Percentiles rank a stretch among this genome's conserved stretches.
Evolutionary conservation across 257 asterid genomes (phyloP).

Genomic region (Solanum pinnatisectum): DNA sequence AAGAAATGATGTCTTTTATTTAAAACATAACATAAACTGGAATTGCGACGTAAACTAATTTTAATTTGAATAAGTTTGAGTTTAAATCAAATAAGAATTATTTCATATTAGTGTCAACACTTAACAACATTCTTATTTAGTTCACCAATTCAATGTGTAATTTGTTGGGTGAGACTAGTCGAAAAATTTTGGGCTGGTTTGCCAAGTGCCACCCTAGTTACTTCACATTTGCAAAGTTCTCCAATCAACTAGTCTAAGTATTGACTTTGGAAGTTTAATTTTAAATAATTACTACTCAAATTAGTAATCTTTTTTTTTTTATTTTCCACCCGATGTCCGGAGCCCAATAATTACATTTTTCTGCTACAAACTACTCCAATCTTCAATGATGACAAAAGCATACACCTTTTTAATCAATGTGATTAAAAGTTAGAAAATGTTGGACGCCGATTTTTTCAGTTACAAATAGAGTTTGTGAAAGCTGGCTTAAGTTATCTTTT

Average conservation of each 20-base stretch:
- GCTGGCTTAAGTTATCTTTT: neutral
- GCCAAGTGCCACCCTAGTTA: too few species aligned
- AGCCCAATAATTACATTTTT: too few species aligned
- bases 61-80: neutral
- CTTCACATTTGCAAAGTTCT: too few species aligned
- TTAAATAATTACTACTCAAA: too few species aligned
- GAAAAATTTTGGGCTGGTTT: neutral
- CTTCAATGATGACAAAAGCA: neutral
- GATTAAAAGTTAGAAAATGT: neutral
- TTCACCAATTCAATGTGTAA: neutral
- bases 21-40: neutral
- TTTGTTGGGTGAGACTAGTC: neutral
- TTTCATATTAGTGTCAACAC: neutral
- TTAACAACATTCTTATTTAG: too few species aligned
- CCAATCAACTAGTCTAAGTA: too few species aligned
- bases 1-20: neutral
- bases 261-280: too few species aligned
- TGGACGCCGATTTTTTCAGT: neutral
- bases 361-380: too few species aligned
- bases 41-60: neutral
- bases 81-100: neutral
- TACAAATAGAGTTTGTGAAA: neutral
- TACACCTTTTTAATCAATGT: neutral
- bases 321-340: too few species aligned
- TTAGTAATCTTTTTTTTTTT: too few species aligned